A percentile compares a stretch with the other conserved stretches of the same genome.
These are phyloP conservation scores for Lycium ferocissimum DNA, from an alignment of 257 asterid genomes.

Conservation along the genomic window DNA sequence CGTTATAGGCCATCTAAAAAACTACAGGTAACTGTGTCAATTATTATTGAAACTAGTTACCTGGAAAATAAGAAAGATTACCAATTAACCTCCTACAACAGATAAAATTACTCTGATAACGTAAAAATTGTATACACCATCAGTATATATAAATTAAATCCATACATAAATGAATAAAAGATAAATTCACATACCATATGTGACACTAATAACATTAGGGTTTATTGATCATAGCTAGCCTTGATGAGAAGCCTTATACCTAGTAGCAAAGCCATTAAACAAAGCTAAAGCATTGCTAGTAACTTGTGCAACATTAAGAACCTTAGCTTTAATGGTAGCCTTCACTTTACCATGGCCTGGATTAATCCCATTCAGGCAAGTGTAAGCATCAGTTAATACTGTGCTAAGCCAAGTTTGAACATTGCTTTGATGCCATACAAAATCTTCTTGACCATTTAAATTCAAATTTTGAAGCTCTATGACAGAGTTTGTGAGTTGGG, in stretches of 20 bases:
- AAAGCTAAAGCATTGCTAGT: constrained; percentile 64
- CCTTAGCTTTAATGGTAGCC: constrained; percentile 54
- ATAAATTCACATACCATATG: not conserved
- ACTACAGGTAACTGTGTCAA: not conserved
- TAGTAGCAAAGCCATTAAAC: constrained; percentile 58
- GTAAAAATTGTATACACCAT: not conserved
- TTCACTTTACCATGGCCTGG: constrained; percentile 51
- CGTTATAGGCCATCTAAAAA: no score
- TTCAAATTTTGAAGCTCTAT: constrained; percentile 51
- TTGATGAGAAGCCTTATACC: constrained; percentile 38
- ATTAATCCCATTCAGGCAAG: constrained; percentile 53
- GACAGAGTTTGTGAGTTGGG: constrained; percentile 55
- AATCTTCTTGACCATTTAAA: constrained; percentile 37
- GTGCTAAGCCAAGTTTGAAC: no score
- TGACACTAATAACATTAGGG: not conserved
- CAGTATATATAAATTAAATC: not conserved
- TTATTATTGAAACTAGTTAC: not conserved
- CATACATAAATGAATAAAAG: not conserved
- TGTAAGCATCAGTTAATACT: no score
- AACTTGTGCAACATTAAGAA: no score
- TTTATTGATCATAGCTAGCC: not conserved
- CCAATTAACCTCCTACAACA: not conserved
- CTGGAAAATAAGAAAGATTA: no score
- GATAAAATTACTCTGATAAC: not conserved
- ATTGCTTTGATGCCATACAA: constrained; percentile 68